Conservation (phyloP, 495 filamentous ascomycete genomes). For the Clavariopsis aquatica region DNA sequence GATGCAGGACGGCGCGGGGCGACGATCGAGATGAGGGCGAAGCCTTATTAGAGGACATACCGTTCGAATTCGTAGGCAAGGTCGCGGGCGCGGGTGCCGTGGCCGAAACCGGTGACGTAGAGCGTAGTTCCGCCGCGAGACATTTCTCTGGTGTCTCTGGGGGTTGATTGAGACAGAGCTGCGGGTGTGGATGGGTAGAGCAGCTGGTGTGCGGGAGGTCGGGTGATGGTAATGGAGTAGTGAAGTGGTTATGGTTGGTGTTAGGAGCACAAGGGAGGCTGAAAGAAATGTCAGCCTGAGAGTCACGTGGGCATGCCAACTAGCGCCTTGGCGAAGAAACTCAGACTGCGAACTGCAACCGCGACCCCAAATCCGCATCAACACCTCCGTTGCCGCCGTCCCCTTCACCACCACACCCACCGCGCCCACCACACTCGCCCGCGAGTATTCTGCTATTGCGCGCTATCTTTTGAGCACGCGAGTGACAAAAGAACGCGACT, state of each 20-base stretch:
- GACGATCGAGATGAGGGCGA: conserved; percentile 23
- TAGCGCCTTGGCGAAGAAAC: not conserved
- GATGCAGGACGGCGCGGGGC: conserved; percentile 34
- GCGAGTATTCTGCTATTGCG: not conserved
- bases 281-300: not conserved
- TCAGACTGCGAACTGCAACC: not conserved
- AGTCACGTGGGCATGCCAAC: not conserved
- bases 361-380: not conserved
- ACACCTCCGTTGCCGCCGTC: not conserved
- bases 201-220: conserved; percentile 2
- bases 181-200: not conserved
- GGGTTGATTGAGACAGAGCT: not conserved
- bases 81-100: conserved; percentile 98
- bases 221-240: not conserved
- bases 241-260: no score
- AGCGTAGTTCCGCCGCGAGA: conserved; percentile 93
- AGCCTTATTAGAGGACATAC: conserved; percentile 64
- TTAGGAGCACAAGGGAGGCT: no score
- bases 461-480: conserved; percentile 12
- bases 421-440: conserved; percentile 1
- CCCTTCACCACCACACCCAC: not conserved
- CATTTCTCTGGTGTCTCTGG: conserved; percentile 29
- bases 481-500: conserved; percentile 14
- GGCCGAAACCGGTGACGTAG: conserved; percentile 97
- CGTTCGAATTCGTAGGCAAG: conserved; percentile 99